Base-by-base conservation (phyloP, 2,329 filamentous ascomycete genomes). In the Aspergillus versicolor region DNA sequence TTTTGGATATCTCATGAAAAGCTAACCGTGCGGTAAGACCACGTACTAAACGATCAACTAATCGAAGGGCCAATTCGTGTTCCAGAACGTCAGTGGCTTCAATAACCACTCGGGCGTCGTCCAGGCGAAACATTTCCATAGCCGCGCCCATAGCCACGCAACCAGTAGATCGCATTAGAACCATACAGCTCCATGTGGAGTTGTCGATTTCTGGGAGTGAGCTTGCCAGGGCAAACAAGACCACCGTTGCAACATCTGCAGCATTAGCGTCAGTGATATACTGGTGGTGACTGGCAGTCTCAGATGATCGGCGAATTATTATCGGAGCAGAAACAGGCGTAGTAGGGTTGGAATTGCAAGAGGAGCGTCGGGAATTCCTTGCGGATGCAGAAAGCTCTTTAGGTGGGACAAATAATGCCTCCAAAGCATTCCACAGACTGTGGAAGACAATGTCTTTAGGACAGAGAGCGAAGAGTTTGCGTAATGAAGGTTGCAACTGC, bases 11-110 rank as follows among this genome's bases (percentile, higher is more conserved):
- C 56, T 81, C 79, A 58, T 79, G 67, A 54, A 80, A 81, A 34
- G 79, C 80, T 43, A 75, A 69, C 9, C 81, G 76, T 19, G 77
- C 77, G 6, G 77, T 77, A 48, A 84, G 75, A 48, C 75, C 81
- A 50, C 76, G 74, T 21, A 81, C 73, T 34, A 84, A 66, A 11
- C 79, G 76, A 48, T 75, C 75, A n/a, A 79, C 70, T 32, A 84
- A 70, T 21, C 80, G 77, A 44, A 82, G 65, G 17, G 79, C 81
- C 24, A 80, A 72, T 40, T 82, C 80, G 65, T 83, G 78, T 58
- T 83, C 81, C 13, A 83, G 68, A 38, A 72, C 74, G 62, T 83
- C 77, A 59, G 66, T 72, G 4, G 69, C 64, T 27, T 72, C 67
- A n/a, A 73, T 60, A 9, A 75, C 60, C 49, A 67, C 65, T 61